These are phyloP conservation scores for Russula abietina DNA, from an alignment of 768 basidiomycete genomes.

Conservation along the genomic window DNA sequence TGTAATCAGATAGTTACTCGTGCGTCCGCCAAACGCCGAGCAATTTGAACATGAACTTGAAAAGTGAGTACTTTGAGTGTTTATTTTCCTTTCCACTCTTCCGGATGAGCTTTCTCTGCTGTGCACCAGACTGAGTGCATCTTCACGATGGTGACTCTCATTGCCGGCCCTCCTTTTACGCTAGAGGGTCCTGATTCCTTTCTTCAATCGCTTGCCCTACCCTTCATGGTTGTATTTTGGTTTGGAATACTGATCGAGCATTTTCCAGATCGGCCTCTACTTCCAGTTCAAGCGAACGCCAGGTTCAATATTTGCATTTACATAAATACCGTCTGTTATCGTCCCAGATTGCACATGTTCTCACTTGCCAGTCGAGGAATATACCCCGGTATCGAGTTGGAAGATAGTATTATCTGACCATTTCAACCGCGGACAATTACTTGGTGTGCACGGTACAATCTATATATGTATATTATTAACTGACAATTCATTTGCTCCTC, in stretches of 20 bases:
- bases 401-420: conserved; percentile 26
- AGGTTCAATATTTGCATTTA: conserved; percentile 89
- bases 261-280: neutral
- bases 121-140: conserved; percentile 26
- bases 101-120: conserved; percentile 23
- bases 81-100: neutral
- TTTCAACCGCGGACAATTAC: conserved; percentile 1
- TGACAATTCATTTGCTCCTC: conserved; percentile 2
- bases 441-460: neutral
- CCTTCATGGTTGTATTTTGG: neutral
- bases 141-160: conserved; percentile 18
- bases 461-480: conserved; percentile 6
- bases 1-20: too few relatives aligned
- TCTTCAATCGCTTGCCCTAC: neutral
- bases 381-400: conserved; percentile 79
- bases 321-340: conserved; percentile 12
- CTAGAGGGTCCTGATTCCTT: conserved; percentile 23
- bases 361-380: conserved; percentile 73
- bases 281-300: conserved; percentile 85
- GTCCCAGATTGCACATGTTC: neutral
- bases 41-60: too few relatives aligned
- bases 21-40: too few relatives aligned
- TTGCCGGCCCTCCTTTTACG: conserved; percentile 23
- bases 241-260: conserved; percentile 3
- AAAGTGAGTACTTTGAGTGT: conserved; percentile 10